Conservation (phyloP, 2,329 filamentous ascomycete species). For the Botrytis tulipae region DNA sequence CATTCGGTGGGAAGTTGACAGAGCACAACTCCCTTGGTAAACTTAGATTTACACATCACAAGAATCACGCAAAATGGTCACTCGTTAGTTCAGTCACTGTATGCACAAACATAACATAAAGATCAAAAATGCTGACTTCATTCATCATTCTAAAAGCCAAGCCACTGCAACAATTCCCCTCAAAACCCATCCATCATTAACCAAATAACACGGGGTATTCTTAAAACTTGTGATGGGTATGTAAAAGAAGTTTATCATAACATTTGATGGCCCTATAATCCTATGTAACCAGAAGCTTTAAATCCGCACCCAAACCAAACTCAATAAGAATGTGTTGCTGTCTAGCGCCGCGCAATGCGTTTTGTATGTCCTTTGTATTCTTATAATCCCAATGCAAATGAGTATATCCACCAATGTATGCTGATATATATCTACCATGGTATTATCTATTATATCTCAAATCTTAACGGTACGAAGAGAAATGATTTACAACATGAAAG, state of each 20-base stretch:
- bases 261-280: constrained; percentile 13
- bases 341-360: constrained; percentile 1
- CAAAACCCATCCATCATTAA: background rate
- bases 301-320: constrained; percentile 1
- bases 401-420: background rate
- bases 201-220: background rate
- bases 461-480: background rate
- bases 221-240: background rate
- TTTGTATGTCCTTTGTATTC: constrained; percentile 6
- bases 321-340: background rate
- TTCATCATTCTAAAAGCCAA: constrained; percentile 1
- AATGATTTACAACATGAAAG: constrained; percentile 15
- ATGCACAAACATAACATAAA: background rate
- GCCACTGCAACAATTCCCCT: background rate
- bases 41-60: background rate
- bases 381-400: background rate
- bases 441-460: background rate
- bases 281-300: constrained; percentile 14
- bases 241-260: constrained; percentile 16
- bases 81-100: background rate
- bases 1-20: background rate
- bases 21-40: background rate
- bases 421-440: background rate
- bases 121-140: background rate
- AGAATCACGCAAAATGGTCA: background rate